Evolutionary conservation across 768 basidiomycete species (phyloP).

Genomic region (Leccinum obscurum): DNA sequence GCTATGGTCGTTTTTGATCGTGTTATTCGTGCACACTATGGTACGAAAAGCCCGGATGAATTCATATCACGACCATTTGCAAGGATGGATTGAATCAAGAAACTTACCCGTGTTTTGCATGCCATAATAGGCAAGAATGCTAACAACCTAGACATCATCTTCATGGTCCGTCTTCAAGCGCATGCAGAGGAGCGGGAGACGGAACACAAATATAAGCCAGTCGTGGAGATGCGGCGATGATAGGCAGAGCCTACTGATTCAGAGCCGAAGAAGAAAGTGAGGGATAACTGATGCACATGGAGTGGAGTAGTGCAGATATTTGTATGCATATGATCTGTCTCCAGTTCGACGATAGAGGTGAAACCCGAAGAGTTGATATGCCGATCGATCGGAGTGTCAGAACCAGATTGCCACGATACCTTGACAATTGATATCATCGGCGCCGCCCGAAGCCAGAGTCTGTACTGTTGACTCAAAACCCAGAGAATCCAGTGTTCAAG

Average conservation of each 20-base stretch:
- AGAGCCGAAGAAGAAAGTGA: background rate
- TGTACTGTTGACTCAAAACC: background rate
- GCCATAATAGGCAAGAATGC: background rate
- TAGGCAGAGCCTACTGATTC: background rate
- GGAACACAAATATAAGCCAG: background rate
- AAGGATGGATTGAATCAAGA: background rate
- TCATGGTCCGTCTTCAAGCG: slow-evolving; percentile 6
- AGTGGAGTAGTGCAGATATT: background rate
- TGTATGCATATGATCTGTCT: background rate
- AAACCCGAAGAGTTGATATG: background rate
- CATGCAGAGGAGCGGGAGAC: slow-evolving; percentile 7
- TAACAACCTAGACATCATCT: background rate
- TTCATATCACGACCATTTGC: background rate
- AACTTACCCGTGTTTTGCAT: slow-evolving; percentile 18
- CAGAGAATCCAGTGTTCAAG: background rate
- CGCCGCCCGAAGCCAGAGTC: background rate
- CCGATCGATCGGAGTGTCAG: background rate
- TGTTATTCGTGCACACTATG: slow-evolving; percentile 48
- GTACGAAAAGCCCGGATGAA: background rate
- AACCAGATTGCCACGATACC: background rate
- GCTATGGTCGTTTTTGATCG: slow-evolving; percentile 48
- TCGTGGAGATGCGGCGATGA: background rate
- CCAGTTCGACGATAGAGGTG: background rate
- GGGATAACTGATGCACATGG: background rate
- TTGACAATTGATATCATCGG: background rate